Conservation (phyloP, 1,139 yeast species). For the Blastobotrys elegans region DNA sequence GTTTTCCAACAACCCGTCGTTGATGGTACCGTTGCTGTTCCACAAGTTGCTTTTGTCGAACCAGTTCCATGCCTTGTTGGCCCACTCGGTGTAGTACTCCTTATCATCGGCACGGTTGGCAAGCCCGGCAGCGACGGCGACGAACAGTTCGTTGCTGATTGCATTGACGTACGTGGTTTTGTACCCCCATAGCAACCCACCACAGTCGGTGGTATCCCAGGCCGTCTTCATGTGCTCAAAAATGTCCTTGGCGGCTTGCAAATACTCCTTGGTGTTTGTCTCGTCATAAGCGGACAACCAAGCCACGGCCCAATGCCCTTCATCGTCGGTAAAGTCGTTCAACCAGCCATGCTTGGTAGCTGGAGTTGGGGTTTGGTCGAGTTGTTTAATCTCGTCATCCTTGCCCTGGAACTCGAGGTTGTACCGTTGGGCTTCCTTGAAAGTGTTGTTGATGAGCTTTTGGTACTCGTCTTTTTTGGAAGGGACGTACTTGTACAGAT, state of each 20-base stretch:
- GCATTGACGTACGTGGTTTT: conserved; percentile 18
- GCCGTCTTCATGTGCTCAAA: conserved; percentile 17
- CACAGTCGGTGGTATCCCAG: conserved; percentile 17
- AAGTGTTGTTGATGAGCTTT: conserved; percentile 7
- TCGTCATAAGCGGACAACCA: conserved; percentile 20
- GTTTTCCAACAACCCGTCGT: conserved; percentile 17
- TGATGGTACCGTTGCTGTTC: conserved; percentile 15
- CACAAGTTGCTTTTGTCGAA: conserved; percentile 15
- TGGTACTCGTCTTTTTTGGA: not conserved
- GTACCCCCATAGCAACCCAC: conserved; percentile 21
- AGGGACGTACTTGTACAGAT: conserved; percentile 5
- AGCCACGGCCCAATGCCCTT: conserved; percentile 22
- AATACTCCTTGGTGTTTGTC: conserved; percentile 13
- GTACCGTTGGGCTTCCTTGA: conserved; percentile 8
- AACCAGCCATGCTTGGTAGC: conserved; percentile 16
- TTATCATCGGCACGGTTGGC: conserved; percentile 15
- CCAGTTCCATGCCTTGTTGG: conserved; percentile 19
- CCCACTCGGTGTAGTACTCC: conserved; percentile 17
- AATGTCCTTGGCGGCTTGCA: conserved; percentile 18
- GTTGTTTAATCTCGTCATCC: conserved; percentile 1
- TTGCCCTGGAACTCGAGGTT: conserved; percentile 6
- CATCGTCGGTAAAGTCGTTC: conserved; percentile 20
- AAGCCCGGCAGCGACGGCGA: conserved; percentile 15
- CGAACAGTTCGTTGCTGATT: conserved; percentile 20
- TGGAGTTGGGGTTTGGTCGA: conserved; percentile 9